Percentiles rank a stretch among this genome's conserved stretches.
phyloP scores from a whole-genome alignment of 805 yeast genomes.

The Blastobotrys mokoenaii region DNA sequence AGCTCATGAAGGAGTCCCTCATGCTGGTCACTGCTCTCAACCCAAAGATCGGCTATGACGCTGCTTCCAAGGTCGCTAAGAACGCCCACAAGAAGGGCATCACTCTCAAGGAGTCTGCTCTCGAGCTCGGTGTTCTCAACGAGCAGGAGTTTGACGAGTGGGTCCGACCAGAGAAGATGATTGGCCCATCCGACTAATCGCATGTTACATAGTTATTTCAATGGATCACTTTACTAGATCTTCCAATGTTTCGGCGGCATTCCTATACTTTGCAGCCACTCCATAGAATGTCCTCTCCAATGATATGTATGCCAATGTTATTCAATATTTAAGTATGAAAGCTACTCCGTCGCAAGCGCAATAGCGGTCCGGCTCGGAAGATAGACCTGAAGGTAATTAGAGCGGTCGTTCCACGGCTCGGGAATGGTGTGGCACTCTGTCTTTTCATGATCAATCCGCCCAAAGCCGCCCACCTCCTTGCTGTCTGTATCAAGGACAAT shows the following conservation, averaged over 20 bases:
- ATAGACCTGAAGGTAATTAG: conserved; percentile 66
- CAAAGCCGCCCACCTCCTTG: conserved; percentile 71
- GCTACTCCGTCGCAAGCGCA: conserved; percentile 39
- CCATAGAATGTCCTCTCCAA: too few relatives aligned
- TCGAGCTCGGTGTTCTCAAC: conserved; percentile 78
- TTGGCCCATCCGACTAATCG: conserved; percentile 60
- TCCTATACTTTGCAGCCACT: too few relatives aligned
- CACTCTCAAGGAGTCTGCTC: conserved; percentile 89
- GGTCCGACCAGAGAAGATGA: conserved; percentile 97
- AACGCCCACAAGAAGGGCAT: conserved; percentile 97
- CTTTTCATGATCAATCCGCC: conserved; percentile 48
- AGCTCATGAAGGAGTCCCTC: conserved; percentile 85
- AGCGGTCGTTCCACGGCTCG: conserved; percentile 71
- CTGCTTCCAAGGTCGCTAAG: conserved; percentile 96
- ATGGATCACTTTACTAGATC: too few relatives aligned
- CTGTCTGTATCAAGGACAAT: conserved; percentile 71
- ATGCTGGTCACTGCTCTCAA: conserved; percentile 98
- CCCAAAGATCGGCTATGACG: conserved; percentile 98
- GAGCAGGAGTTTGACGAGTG: conserved; percentile 88
- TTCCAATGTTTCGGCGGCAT: too few relatives aligned
- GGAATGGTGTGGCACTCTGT: conserved; percentile 61
- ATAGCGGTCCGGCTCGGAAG: conserved; percentile 72
- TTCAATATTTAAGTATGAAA: not conserved
- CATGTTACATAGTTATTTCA: too few relatives aligned
- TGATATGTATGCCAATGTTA: not conserved